Conservation (phyloP, 1,139 yeast species). For the Debaryomyces udenii region DNA sequence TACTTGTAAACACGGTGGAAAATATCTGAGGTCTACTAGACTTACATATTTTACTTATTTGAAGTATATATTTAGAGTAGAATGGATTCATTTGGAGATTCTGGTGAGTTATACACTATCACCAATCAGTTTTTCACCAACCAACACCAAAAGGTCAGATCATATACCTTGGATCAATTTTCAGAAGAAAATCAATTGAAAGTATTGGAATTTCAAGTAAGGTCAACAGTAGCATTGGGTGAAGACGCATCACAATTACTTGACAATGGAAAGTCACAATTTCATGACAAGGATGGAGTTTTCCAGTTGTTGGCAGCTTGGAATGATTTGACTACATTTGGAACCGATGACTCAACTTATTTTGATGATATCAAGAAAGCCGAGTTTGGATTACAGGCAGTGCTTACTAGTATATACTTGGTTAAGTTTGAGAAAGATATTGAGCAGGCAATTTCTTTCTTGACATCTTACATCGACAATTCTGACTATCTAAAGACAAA, state of each 20-base stretch:
- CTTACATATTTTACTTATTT: background rate
- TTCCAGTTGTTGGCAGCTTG: constrained; percentile 46
- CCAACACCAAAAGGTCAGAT: constrained; percentile 44
- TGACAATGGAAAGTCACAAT: constrained; percentile 38
- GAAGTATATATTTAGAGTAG: constrained; percentile 10
- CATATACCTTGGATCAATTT: constrained; percentile 37
- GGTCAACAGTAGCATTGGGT: constrained; percentile 43
- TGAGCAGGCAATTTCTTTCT: constrained; percentile 42
- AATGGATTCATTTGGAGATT: constrained; percentile 45
- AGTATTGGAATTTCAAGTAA: constrained; percentile 45
- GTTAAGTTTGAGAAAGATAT: constrained; percentile 42
- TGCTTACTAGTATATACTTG: constrained; percentile 46
- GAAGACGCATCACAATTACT: constrained; percentile 47
- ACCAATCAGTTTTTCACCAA: constrained; percentile 52
- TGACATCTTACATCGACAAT: constrained; percentile 30
- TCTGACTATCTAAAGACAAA: constrained; percentile 21
- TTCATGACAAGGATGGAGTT: constrained; percentile 40
- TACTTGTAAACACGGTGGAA: constrained; percentile 12
- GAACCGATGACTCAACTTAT: constrained; percentile 41
- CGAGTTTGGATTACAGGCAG: constrained; percentile 43
- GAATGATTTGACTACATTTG: constrained; percentile 48
- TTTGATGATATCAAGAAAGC: constrained; percentile 42
- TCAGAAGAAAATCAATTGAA: constrained; percentile 40
- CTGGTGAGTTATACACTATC: constrained; percentile 47
- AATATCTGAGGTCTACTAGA: background rate